These are phyloP conservation scores for Farysia itapuensis DNA, from an alignment of 1,284 basidiomycete genomes.

Conservation along the genomic window DNA sequence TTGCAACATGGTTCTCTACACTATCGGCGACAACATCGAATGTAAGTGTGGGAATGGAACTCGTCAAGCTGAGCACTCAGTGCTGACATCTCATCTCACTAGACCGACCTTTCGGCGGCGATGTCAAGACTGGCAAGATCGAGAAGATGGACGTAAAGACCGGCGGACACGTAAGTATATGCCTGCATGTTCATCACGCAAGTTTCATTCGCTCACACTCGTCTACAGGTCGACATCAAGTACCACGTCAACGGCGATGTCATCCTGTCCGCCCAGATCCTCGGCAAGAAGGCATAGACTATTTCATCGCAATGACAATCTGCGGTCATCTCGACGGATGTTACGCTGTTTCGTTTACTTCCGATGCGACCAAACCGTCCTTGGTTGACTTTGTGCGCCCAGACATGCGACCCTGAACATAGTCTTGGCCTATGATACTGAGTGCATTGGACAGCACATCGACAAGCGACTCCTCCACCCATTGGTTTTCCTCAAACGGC, in stretches of 20 bases:
- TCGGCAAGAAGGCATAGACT: conserved; percentile 45
- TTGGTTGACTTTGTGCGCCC: conserved; percentile 36
- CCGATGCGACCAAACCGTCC: conserved; percentile 15
- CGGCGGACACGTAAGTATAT: conserved; percentile 46
- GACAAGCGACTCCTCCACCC: conserved; percentile 56
- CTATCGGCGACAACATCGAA: conserved; percentile 47
- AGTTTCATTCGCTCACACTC: not conserved
- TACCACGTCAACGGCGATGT: conserved; percentile 52
- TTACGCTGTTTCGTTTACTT: too few species aligned
- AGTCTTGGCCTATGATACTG: conserved; percentile 50
- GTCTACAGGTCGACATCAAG: conserved; percentile 47
- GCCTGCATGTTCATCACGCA: not conserved
- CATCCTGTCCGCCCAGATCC: conserved; percentile 50
- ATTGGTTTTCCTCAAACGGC: conserved; percentile 50
- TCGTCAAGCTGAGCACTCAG: not conserved
- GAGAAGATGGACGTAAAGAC: conserved; percentile 54
- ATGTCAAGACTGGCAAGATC: conserved; percentile 52
- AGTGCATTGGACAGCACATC: conserved; percentile 54
- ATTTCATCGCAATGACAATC: too few species aligned
- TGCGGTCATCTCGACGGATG: too few species aligned
- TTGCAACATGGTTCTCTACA: conserved; percentile 42
- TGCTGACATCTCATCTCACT: not conserved
- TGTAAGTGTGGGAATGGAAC: conserved; percentile 30
- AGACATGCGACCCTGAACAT: conserved; percentile 47
- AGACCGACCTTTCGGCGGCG: conserved; percentile 54